These are phyloP conservation scores for Aspergillus oerlinghausenensis DNA, from an alignment of 2,329 filamentous ascomycete species.

Conservation along the genomic window DNA sequence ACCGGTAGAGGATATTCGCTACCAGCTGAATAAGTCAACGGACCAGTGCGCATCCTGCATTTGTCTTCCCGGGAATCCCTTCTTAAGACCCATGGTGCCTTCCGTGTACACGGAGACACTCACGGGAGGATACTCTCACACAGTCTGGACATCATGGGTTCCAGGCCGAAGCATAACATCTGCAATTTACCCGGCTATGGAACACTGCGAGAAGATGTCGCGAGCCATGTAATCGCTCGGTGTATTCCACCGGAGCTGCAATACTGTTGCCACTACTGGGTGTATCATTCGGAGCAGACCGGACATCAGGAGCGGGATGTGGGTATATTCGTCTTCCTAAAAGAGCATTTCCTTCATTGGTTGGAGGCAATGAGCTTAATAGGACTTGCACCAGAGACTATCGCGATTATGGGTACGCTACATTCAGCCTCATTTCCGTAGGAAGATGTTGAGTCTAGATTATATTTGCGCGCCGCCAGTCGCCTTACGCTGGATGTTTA, in stretches of 20 bases:
- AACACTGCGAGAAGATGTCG: constrained; percentile 6
- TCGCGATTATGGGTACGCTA: constrained; percentile 10
- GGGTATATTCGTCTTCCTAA: constrained; percentile 12
- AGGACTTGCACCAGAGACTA: constrained; percentile 10
- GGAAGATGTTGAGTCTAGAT: too few relatives aligned
- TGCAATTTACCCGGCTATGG: constrained; percentile 10
- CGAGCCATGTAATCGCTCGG: neutral
- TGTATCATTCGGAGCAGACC: constrained; percentile 19
- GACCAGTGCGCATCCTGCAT: constrained; percentile 18
- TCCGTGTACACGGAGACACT: constrained; percentile 27
- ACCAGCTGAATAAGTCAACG: constrained; percentile 4
- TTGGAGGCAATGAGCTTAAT: constrained; percentile 20
- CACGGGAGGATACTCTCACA: constrained; percentile 21
- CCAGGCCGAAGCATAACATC: constrained; percentile 11
- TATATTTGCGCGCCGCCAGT: too few relatives aligned
- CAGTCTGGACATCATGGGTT: constrained; percentile 19
- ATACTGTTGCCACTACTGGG: constrained; percentile 28
- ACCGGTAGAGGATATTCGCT: constrained; percentile 5
- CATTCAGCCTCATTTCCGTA: neutral
- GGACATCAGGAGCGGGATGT: neutral
- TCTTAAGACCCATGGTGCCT: constrained; percentile 16
- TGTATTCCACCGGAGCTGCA: constrained; percentile 15
- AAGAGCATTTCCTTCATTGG: constrained; percentile 21
- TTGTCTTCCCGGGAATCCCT: constrained; percentile 30
- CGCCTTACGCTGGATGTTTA: too few relatives aligned